Percentiles rank a stretch among this genome's conserved stretches.
These are phyloP conservation scores for Mycosphaerella sp. DNA, from an alignment of 2,329 filamentous ascomycete species.

Conservation along the genomic window DNA sequence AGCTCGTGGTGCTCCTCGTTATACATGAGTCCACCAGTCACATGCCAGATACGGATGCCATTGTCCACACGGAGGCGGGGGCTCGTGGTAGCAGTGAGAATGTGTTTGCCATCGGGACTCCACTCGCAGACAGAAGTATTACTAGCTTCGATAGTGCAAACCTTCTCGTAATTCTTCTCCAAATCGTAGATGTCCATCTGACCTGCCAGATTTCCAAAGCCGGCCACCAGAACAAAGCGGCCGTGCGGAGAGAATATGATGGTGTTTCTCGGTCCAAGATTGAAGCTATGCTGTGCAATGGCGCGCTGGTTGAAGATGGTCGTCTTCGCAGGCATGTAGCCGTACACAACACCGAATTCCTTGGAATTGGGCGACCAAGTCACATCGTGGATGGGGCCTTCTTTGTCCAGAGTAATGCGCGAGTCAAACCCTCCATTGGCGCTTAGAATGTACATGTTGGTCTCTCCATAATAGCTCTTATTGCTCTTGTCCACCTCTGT, in stretches of 20 bases:
- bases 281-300: slow-evolving; percentile 75
- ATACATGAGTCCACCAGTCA: slow-evolving; percentile 84
- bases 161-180: slow-evolving; percentile 86
- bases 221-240: slow-evolving; percentile 86
- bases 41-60: slow-evolving; percentile 91
- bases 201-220: slow-evolving; percentile 94
- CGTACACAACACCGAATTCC: slow-evolving; percentile 96
- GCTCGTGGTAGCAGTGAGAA: slow-evolving; percentile 96
- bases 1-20: slow-evolving; percentile 91
- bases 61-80: slow-evolving; percentile 95
- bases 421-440: slow-evolving; percentile 89
- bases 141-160: slow-evolving; percentile 88
- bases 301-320: slow-evolving; percentile 94
- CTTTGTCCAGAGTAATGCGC: slow-evolving; percentile 75
- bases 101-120: slow-evolving; percentile 92
- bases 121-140: slow-evolving; percentile 96
- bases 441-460: slow-evolving; percentile 90
- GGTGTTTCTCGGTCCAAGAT: slow-evolving; percentile 84
- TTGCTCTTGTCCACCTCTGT: slow-evolving; percentile 97
- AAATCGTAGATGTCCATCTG: slow-evolving; percentile 98
- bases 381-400: slow-evolving; percentile 95
- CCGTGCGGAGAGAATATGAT: slow-evolving; percentile 91
- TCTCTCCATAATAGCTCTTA: slow-evolving; percentile 99
- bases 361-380: slow-evolving; percentile 97
- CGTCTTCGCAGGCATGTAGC: slow-evolving; percentile 98